Evolutionary conservation across 2,329 filamentous ascomycete species (phyloP).

Genomic region (Ampelomyces quisqualis): DNA sequence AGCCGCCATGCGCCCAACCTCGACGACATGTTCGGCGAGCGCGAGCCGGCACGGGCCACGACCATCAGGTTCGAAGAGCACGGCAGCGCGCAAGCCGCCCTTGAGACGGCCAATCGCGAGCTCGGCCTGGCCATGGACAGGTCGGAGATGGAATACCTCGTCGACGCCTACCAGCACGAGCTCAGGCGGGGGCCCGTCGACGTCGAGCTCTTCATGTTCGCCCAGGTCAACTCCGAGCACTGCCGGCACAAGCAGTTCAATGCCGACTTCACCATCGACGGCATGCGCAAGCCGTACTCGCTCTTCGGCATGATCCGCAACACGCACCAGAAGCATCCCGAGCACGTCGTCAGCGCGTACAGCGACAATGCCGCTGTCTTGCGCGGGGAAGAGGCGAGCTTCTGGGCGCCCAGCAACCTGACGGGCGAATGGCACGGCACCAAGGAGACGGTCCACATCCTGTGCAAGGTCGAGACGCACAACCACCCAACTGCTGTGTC

Average conservation of each 20-base stretch:
- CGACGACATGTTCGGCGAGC: constrained; percentile 75
- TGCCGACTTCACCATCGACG: constrained; percentile 92
- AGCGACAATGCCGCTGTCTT: constrained; percentile 97
- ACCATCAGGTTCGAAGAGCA: constrained; percentile 69
- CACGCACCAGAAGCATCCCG: constrained; percentile 76
- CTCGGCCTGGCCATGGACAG: constrained; percentile 84
- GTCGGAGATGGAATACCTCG: constrained; percentile 89
- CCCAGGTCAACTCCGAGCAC: constrained; percentile 98
- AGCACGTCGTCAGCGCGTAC: constrained; percentile 90
- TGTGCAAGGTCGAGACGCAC: constrained; percentile 96
- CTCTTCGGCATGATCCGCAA: constrained; percentile 97
- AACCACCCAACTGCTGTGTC: constrained; percentile 97
- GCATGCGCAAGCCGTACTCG: constrained; percentile 72
- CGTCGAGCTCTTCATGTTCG: constrained; percentile 98
- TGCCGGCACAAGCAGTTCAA: constrained; percentile 92
- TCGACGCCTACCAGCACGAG: constrained; percentile 72
- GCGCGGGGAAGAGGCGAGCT: constrained; percentile 67
- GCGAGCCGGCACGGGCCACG: constrained; percentile 64
- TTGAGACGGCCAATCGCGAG: constrained; percentile 80
- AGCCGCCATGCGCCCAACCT: constrained; percentile 67
- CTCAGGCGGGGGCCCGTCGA: constrained; percentile 72
- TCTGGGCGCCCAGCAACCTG: constrained; percentile 84
- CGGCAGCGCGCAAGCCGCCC: constrained; percentile 65
- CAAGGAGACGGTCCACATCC: constrained; percentile 81
- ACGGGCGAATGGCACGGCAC: constrained; percentile 86